Evolutionary conservation across 306 rosid genomes (phyloP).

Genomic region (Dicorynia guianensis): DNA sequence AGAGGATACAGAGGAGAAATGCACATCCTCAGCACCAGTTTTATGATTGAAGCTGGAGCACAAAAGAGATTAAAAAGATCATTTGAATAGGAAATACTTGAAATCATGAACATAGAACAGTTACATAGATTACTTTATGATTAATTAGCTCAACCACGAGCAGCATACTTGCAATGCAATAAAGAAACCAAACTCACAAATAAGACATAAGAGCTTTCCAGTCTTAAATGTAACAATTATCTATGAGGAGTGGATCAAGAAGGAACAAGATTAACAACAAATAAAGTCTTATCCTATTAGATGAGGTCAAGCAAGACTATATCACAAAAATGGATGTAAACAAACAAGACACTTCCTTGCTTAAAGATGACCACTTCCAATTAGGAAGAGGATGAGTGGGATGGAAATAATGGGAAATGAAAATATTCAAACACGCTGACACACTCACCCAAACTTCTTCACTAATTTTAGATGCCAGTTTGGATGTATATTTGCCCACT

Average conservation of each 20-base stretch:
- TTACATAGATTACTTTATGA: background rate
- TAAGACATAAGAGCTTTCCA: background rate
- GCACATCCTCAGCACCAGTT: slow-evolving; percentile 91
- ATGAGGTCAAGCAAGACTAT: too few relatives aligned
- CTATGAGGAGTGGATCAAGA: background rate
- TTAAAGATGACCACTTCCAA: too few relatives aligned
- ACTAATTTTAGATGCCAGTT: too few relatives aligned
- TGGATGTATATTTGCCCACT: too few relatives aligned
- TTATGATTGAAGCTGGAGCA: slow-evolving; percentile 84
- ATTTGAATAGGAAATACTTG: slow-evolving; percentile 34
- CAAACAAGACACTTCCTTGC: background rate
- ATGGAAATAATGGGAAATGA: too few relatives aligned
- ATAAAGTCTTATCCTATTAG: too few relatives aligned
- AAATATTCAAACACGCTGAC: too few relatives aligned
- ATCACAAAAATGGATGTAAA: too few relatives aligned
- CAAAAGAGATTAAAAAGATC: slow-evolving; percentile 25
- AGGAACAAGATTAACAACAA: background rate
- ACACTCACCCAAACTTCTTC: too few relatives aligned
- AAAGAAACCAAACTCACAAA: background rate
- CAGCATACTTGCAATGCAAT: background rate
- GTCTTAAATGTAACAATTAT: too few relatives aligned
- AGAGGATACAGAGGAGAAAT: slow-evolving; percentile 67
- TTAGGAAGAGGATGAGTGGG: background rate
- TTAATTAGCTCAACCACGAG: background rate
- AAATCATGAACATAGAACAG: slow-evolving; percentile 1